Evolutionary conservation across 805 yeast genomes (phyloP).

Genomic region (Metschnikowia borealis): DNA sequence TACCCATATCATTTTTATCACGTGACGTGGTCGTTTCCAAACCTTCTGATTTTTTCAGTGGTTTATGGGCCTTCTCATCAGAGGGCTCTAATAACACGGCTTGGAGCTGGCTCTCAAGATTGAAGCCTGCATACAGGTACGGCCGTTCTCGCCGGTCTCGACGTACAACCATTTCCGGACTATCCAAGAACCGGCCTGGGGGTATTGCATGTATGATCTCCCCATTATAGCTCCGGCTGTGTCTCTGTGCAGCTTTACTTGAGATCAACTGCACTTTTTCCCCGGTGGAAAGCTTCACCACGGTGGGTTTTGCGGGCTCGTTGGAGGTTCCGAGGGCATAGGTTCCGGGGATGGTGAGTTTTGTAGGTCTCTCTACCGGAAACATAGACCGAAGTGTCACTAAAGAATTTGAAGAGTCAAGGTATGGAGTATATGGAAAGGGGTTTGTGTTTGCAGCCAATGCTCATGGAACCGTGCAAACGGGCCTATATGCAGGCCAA

Average conservation of each 20-base stretch:
- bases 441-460: not conserved
- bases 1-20: too few relatives aligned
- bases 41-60: too few relatives aligned
- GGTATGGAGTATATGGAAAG: too few relatives aligned
- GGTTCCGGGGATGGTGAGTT: constrained; percentile 8
- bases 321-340: not conserved
- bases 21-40: too few relatives aligned
- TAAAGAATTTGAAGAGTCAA: too few relatives aligned
- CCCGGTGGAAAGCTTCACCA: constrained; percentile 10
- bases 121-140: not conserved
- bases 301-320: constrained; percentile 1
- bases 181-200: not conserved
- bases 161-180: not conserved
- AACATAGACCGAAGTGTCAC: not conserved
- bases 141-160: not conserved
- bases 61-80: too few relatives aligned
- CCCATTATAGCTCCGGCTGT: not conserved
- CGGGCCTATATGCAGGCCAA: too few relatives aligned
- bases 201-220: not conserved
- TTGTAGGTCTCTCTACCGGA: not conserved
- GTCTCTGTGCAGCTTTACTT: not conserved
- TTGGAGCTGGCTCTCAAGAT: not conserved
- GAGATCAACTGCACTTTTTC: constrained; percentile 10
- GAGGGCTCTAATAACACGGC: not conserved
- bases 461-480: not conserved